Percentiles rank a stretch among this genome's conserved stretches.
These are phyloP conservation scores for Vitis hybrid DNA, from an alignment of 177 flowering plant genomes.

Conservation along the genomic window DNA sequence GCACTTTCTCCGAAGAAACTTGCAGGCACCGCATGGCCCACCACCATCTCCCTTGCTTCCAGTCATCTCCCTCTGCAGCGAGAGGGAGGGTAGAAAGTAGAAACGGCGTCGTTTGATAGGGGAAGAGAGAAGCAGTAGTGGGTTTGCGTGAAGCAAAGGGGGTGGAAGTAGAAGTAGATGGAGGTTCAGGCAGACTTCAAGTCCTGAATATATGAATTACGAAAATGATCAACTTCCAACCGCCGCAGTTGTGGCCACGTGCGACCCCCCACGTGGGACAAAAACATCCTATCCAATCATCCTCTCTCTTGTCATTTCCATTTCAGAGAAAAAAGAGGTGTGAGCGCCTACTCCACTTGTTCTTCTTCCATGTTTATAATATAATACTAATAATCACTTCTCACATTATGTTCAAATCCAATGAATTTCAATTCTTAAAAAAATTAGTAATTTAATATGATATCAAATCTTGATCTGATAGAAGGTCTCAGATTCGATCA, in stretches of 20 bases:
- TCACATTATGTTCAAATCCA: too few species aligned
- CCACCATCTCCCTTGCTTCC: slow-evolving; percentile 15
- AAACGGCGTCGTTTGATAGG: slow-evolving; percentile 3
- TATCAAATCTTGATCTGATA: accelerated
- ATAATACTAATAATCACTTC: too few species aligned
- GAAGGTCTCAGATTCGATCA: too few species aligned
- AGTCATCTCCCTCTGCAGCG: slow-evolving; percentile 8
- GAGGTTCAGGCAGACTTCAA: too few species aligned
- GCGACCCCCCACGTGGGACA: slow-evolving; percentile 33
- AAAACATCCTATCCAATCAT: slow-evolving; percentile 12
- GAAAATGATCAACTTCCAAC: slow-evolving; percentile 20
- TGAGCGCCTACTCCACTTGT: neutral
- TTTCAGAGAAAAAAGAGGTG: neutral
- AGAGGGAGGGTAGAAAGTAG: neutral
- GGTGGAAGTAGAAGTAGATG: too few species aligned
- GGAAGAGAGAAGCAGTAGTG: neutral
- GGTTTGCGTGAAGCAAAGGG: slow-evolving; percentile 68
- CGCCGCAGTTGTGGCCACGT: slow-evolving; percentile 34
- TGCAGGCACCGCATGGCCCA: slow-evolving; percentile 86
- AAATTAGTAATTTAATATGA: too few species aligned
- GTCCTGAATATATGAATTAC: too few species aligned
- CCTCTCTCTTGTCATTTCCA: slow-evolving; percentile 20
- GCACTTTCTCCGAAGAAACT: slow-evolving; percentile 65
- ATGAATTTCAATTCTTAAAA: too few species aligned
- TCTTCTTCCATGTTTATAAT: too few species aligned